A percentile compares a stretch with the other conserved stretches of the same genome.
phyloP scores from a whole-genome alignment of 73 alveolate genomes.

The Paramecium sonneborni region DNA sequence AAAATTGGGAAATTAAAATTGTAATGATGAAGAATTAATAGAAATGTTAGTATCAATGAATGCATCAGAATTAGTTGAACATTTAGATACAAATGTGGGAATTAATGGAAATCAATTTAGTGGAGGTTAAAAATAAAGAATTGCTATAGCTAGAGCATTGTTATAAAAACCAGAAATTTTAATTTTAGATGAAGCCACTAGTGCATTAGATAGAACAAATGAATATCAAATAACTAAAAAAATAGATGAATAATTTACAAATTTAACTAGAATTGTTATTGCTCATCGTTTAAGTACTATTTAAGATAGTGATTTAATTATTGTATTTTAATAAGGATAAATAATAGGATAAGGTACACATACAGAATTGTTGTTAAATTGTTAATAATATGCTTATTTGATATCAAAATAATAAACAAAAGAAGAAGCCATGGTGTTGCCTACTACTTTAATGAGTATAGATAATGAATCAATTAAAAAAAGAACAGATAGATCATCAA shows the following conservation, averaged over 20 bases:
- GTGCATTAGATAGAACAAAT: constrained; percentile 81
- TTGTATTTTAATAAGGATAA: constrained; percentile 69
- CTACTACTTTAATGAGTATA: neutral
- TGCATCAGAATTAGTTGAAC: constrained; percentile 64
- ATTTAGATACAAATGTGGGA: constrained; percentile 75
- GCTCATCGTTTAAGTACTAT: constrained; percentile 83
- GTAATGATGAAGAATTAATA: constrained; percentile 72
- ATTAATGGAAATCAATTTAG: constrained; percentile 79
- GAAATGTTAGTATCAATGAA: constrained; percentile 68
- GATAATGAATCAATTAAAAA: neutral
- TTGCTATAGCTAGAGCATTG: constrained; percentile 89
- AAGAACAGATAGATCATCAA: neutral
- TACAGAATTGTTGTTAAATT: constrained; percentile 61
- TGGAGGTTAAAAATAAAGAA: constrained; percentile 89
- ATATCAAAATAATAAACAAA: neutral
- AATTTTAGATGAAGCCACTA: constrained; percentile 91
- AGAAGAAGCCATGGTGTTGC: neutral
- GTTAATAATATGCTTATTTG: constrained; percentile 14
- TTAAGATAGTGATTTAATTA: constrained; percentile 74
- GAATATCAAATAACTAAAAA: constrained; percentile 68
- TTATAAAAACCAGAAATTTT: constrained; percentile 76
- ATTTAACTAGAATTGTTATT: constrained; percentile 72
- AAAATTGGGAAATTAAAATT: constrained; percentile 69
- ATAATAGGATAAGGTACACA: constrained; percentile 78
- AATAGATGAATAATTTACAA: constrained; percentile 68